Base-by-base conservation (phyloP, 2,329 filamentous ascomycete species). In the Diaporthe amygdali region DNA sequence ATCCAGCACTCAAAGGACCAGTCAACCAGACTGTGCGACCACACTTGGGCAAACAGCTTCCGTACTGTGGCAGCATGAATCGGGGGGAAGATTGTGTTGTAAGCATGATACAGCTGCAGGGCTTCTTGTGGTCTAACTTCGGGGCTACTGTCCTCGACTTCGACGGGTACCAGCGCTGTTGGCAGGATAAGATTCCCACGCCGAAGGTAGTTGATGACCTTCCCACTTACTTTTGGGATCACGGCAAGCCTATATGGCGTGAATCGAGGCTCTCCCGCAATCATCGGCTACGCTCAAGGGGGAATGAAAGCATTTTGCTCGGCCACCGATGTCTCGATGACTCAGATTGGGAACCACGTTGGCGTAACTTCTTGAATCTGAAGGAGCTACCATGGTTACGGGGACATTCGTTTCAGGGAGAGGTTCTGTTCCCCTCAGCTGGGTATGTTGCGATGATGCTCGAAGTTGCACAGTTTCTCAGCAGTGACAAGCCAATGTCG, bases 271-370 rank as follows among this genome's bases (percentile, higher is more conserved):
- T 66, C 20, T 73, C 69, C 8, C 34, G 68, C 3, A 63, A 54
- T 15, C 51, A 70, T 17, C 51, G 71, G 79, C 14, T 54, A 20
- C 51, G 72, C 82, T 64, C 20, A n/a, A 30, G 7, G 47, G 41
- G 17, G 37, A 27, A n/a, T n/a, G n/a, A n/a, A n/a, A n/a, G n/a
- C n/a, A n/a, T n/a, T n/a, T n/a, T n/a, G n/a, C n/a, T n/a, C n/a
- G n/a, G n/a, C n/a, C n/a, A n/a, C n/a, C n/a, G n/a, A n/a, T n/a
- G n/a, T n/a, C n/a, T n/a, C 4, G 14, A 20, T n/a, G 44, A 30
- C 6, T 37, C 47, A 7, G 59, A 46, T 0, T 27, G 46, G 8
- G 49, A 66, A 73, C 56, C 37, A 17, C 56, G 49, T 3, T 70
- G 68, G 68, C 30, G 68, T 5, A 55, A 66, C 39, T 51, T 39